Evolutionary conservation across 352 stramenopile species (phyloP).

Genomic region (Bremia lactucae): DNA sequence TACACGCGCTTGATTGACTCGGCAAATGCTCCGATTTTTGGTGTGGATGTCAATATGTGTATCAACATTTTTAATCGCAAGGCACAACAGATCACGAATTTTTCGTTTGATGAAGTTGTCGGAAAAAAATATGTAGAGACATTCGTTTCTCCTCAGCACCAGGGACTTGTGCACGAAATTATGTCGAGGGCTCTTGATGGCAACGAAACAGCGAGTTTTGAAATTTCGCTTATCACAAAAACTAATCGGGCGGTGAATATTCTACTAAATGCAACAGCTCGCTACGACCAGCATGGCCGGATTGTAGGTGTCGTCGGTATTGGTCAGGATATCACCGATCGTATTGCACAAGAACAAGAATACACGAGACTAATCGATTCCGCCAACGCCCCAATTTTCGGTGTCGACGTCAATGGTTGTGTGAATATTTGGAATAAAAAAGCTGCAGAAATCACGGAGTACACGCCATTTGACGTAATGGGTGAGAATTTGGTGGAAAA

Average conservation of each 20-base stretch:
- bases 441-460: conserved; percentile 45
- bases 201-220: conserved; percentile 53
- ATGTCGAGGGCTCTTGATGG: conserved; percentile 41
- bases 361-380: conserved; percentile 32
- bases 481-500: conserved; percentile 25
- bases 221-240: conserved; percentile 34
- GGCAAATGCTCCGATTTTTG: conserved; percentile 81
- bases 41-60: conserved; percentile 44
- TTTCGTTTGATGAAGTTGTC: conserved; percentile 47
- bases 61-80: conserved; percentile 73
- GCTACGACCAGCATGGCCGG: conserved; percentile 51
- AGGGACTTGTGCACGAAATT: conserved; percentile 2
- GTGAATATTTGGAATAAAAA: conserved; percentile 81
- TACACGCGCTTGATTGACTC: conserved; percentile 51
- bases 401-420: conserved; percentile 44
- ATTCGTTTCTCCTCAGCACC: conserved; percentile 48
- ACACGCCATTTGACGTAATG: conserved; percentile 30
- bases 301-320: conserved; percentile 62
- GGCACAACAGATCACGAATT: conserved; percentile 62
- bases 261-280: conserved; percentile 44
- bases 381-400: conserved; percentile 70
- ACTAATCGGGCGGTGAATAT: conserved; percentile 9
- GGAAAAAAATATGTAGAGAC: conserved; percentile 47
- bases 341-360: too few species aligned
- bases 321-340: conserved; percentile 68